Percentiles rank a stretch among this genome's conserved stretches.
Conservation (phyloP, 805 yeast genomes). For the Metschnikowia santaceciliae region DNA sequence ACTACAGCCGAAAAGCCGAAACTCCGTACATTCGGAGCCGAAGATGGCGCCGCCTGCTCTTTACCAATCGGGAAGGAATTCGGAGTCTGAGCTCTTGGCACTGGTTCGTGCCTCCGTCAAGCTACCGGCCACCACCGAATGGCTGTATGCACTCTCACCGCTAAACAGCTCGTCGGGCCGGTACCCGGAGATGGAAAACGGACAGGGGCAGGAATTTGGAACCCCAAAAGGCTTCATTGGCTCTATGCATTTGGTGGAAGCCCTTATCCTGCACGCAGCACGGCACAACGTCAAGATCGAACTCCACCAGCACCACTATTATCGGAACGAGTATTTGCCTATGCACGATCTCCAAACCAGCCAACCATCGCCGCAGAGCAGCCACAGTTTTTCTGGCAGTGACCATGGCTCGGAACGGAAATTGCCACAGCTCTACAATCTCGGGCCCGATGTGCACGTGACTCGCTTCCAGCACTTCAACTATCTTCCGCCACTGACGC, state of each 20-base stretch:
- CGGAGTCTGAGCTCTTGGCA: constrained; percentile 5
- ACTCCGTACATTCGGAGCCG: background rate
- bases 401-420: constrained; percentile 2
- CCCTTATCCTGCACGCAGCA: constrained; percentile 57
- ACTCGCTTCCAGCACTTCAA: constrained; percentile 58
- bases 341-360: background rate
- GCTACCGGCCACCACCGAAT: constrained; percentile 1
- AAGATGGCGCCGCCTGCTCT: background rate
- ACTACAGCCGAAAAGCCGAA: background rate
- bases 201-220: background rate
- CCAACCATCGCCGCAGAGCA: constrained; percentile 1
- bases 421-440: background rate
- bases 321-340: constrained; percentile 31
- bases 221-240: constrained; percentile 43
- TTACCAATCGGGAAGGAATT: background rate
- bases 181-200: background rate
- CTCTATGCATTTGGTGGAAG: constrained; percentile 51
- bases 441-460: constrained; percentile 17
- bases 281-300: constrained; percentile 55
- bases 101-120: constrained; percentile 6
- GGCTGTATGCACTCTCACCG: background rate
- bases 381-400: background rate
- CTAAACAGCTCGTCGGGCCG: background rate
- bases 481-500: constrained; percentile 65
- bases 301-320: constrained; percentile 82